These are phyloP conservation scores for Boletus speciosus DNA, from an alignment of 768 basidiomycete genomes.

Conservation along the genomic window DNA sequence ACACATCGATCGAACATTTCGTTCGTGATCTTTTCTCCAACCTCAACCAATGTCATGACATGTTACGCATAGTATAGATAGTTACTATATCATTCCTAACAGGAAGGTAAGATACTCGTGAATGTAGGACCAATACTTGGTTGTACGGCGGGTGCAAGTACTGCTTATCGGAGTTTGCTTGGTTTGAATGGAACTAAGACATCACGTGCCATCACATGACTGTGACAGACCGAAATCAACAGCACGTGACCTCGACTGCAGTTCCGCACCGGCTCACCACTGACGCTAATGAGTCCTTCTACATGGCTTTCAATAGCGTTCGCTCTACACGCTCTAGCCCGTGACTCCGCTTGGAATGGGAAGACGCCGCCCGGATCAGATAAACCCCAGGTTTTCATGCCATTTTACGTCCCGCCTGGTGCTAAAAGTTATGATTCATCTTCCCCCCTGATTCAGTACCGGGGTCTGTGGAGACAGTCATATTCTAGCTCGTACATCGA, in stretches of 20 bases:
- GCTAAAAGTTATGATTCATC: constrained; percentile 67
- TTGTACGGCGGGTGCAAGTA: too few species aligned
- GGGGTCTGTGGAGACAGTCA: constrained; percentile 54
- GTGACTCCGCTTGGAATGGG: constrained; percentile 69
- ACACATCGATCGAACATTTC: constrained; percentile 25
- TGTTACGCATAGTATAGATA: constrained; percentile 34
- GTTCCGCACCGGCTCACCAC: background rate
- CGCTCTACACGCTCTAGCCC: constrained; percentile 4
- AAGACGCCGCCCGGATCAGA: constrained; percentile 47
- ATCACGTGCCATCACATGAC: background rate
- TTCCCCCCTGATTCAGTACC: constrained; percentile 63
- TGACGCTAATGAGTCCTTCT: constrained; percentile 6
- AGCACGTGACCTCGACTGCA: constrained; percentile 24
- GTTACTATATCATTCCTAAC: constrained; percentile 30
- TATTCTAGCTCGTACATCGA: constrained; percentile 51
- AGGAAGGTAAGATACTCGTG: constrained; percentile 15
- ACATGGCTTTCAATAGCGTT: constrained; percentile 6
- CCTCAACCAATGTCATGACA: constrained; percentile 24
- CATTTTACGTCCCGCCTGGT: constrained; percentile 73
- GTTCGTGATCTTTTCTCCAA: constrained; percentile 20
- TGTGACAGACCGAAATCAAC: constrained; percentile 5
- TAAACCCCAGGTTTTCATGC: constrained; percentile 47
- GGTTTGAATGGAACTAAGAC: too few species aligned
- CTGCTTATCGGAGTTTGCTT: too few species aligned
- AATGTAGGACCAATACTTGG: background rate